Percentiles rank a stretch among this genome's conserved stretches.
phyloP scores from a whole-genome alignment of 768 basidiomycete species.

The Multifurca ochricompacta region DNA sequence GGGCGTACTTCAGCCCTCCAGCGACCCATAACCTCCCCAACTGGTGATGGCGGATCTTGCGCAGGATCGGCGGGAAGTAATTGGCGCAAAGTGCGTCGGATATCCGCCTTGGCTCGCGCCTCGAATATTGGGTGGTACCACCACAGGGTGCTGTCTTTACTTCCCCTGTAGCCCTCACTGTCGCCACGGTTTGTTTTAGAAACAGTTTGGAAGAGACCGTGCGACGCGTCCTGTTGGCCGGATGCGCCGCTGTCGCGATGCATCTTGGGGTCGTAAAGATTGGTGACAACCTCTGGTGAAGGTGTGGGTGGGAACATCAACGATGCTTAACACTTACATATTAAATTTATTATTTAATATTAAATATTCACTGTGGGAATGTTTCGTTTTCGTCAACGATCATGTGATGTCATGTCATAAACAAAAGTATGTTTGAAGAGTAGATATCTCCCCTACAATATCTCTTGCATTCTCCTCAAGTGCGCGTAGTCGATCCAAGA shows the following conservation, averaged over 20 bases:
- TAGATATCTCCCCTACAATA: slow-evolving; percentile 18
- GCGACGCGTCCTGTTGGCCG: not conserved
- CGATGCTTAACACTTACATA: too few relatives aligned
- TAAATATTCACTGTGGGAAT: too few relatives aligned
- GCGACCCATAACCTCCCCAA: not conserved
- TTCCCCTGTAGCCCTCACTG: not conserved
- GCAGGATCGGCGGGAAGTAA: slow-evolving; percentile 9
- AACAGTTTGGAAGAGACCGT: not conserved
- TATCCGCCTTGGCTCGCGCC: slow-evolving; percentile 13
- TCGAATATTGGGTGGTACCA: slow-evolving; percentile 10
- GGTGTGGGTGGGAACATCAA: too few relatives aligned
- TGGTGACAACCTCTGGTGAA: too few relatives aligned
- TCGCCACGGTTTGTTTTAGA: not conserved
- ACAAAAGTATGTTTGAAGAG: slow-evolving; percentile 16
- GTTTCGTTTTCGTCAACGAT: too few relatives aligned
- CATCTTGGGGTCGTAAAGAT: slow-evolving; percentile 11
- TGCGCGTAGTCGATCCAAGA: slow-evolving; percentile 13
- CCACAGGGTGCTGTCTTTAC: slow-evolving; percentile 1
- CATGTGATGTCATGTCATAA: too few relatives aligned
- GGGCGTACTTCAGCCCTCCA: slow-evolving; percentile 7
- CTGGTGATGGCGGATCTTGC: not conserved
- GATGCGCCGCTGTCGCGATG: slow-evolving; percentile 11
- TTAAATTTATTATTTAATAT: too few relatives aligned
- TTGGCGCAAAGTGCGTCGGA: slow-evolving; percentile 2
- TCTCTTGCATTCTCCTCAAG: slow-evolving; percentile 18